These are phyloP conservation scores for Pythium utonaiense DNA, from an alignment of 352 stramenopile genomes.

Conservation along the genomic window DNA sequence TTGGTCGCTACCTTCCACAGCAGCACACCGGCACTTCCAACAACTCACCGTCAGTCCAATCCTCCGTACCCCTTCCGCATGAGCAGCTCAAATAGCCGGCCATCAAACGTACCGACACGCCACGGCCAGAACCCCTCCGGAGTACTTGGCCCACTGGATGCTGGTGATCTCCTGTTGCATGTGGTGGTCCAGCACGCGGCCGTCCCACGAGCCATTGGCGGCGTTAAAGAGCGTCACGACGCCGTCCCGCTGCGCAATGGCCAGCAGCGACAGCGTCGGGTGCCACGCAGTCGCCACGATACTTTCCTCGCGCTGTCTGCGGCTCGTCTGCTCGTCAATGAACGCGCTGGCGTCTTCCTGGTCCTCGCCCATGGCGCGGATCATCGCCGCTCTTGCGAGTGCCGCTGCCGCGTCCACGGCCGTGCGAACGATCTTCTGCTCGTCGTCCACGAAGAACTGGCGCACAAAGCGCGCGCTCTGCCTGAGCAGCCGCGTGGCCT, in stretches of 20 bases:
- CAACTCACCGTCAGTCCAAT: no score
- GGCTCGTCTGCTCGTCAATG: conserved; percentile 10
- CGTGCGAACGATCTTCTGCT: conserved; percentile 44
- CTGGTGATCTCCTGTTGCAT: conserved; percentile 51
- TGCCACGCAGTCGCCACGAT: conserved; percentile 65
- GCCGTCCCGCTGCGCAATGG: conserved; percentile 63
- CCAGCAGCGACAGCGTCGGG: conserved; percentile 47
- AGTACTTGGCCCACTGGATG: conserved; percentile 62
- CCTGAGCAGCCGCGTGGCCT: conserved; percentile 42
- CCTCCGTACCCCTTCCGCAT: neutral
- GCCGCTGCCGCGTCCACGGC: conserved; percentile 24
- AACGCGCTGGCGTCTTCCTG: conserved; percentile 29
- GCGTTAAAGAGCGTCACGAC: conserved; percentile 69
- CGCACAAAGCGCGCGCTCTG: conserved; percentile 21
- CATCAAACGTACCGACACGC: conserved; percentile 38
- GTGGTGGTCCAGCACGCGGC: conserved; percentile 56
- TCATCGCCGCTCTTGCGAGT: conserved; percentile 24
- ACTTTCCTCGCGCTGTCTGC: conserved; percentile 30
- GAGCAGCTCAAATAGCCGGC: neutral
- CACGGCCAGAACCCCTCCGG: conserved; percentile 57
- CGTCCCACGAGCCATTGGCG: conserved; percentile 49
- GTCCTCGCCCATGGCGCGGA: conserved; percentile 23
- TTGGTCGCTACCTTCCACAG: conserved; percentile 62
- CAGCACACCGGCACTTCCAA: conserved; percentile 46
- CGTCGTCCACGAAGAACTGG: conserved; percentile 60